Conservation (phyloP, 805 yeast genomes). For the Ogataea sp. region DNA sequence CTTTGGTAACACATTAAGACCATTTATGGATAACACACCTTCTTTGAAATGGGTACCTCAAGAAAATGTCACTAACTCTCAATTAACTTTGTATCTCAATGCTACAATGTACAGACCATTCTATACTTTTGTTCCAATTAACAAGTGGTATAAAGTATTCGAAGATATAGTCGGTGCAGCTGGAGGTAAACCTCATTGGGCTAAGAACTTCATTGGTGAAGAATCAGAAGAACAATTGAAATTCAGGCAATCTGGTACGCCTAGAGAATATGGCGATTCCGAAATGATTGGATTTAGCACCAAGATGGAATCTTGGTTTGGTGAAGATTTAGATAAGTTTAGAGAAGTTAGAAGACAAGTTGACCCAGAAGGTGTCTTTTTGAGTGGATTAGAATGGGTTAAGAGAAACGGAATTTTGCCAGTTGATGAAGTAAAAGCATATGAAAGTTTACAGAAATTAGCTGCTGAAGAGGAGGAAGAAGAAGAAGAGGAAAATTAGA, state of each 20-base stretch:
- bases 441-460: not conserved
- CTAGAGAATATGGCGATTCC: slow-evolving; percentile 36
- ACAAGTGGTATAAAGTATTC: slow-evolving; percentile 75
- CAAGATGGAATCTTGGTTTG: slow-evolving; percentile 71
- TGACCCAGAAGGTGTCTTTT: slow-evolving; percentile 79
- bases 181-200: slow-evolving; percentile 98
- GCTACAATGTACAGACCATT: slow-evolving; percentile 98
- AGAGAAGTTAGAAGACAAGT: slow-evolving; percentile 53
- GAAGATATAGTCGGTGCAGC: slow-evolving; percentile 70
- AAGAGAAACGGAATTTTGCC: slow-evolving; percentile 65
- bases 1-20: slow-evolving; percentile 76
- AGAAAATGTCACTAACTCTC: slow-evolving; percentile 55
- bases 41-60: slow-evolving; percentile 46
- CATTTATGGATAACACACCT: slow-evolving; percentile 78
- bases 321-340: slow-evolving; percentile 55
- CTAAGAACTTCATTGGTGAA: slow-evolving; percentile 87
- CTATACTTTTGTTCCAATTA: slow-evolving; percentile 59
- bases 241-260: no score
- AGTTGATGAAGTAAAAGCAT: slow-evolving; percentile 10
- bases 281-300: slow-evolving; percentile 76
- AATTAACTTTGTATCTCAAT: slow-evolving; percentile 78
- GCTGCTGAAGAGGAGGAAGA: not conserved
- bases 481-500: not conserved
- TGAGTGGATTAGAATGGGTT: slow-evolving; percentile 77
- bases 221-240: slow-evolving; percentile 11